Conservation (phyloP, 2,329 filamentous ascomycete genomes). For the Microdochium paspali region DNA sequence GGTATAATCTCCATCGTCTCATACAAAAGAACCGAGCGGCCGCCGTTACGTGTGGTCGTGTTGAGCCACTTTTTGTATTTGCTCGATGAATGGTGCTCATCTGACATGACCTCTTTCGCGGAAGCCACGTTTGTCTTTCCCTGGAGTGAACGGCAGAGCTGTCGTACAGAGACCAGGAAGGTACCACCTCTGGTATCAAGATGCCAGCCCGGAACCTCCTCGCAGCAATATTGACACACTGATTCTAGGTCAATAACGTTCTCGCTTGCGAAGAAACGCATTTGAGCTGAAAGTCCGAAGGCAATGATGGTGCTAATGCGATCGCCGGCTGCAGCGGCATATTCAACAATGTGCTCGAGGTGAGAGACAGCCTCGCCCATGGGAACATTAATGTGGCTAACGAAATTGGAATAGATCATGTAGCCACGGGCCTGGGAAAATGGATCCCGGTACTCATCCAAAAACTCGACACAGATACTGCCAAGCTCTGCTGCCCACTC, state of each 20-base stretch:
- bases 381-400: constrained; percentile 61
- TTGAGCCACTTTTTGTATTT: constrained; percentile 51
- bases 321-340: constrained; percentile 58
- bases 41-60: constrained; percentile 44
- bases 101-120: constrained; percentile 51
- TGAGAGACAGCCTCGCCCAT: constrained; percentile 47
- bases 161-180: constrained; percentile 55
- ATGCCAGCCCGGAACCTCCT: constrained; percentile 66
- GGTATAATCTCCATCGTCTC: constrained; percentile 56
- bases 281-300: constrained; percentile 56
- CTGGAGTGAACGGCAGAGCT: constrained; percentile 60
- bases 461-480: constrained; percentile 50
- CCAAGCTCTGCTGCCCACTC: constrained; percentile 59
- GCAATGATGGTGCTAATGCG: constrained; percentile 63
- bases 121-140: constrained; percentile 55
- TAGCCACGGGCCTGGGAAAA: constrained; percentile 60
- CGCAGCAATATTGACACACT: constrained; percentile 61
- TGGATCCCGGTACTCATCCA: constrained; percentile 52
- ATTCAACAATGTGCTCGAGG: constrained; percentile 58
- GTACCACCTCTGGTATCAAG: constrained; percentile 63
- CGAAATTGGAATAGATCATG: constrained; percentile 59
- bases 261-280: constrained; percentile 61
- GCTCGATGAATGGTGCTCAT: constrained; percentile 53
- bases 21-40: constrained; percentile 58
- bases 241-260: constrained; percentile 61